Percentiles rank a stretch among this genome's conserved stretches.
phyloP scores from a whole-genome alignment of 768 basidiomycete species.

The Suillus alpinus region DNA sequence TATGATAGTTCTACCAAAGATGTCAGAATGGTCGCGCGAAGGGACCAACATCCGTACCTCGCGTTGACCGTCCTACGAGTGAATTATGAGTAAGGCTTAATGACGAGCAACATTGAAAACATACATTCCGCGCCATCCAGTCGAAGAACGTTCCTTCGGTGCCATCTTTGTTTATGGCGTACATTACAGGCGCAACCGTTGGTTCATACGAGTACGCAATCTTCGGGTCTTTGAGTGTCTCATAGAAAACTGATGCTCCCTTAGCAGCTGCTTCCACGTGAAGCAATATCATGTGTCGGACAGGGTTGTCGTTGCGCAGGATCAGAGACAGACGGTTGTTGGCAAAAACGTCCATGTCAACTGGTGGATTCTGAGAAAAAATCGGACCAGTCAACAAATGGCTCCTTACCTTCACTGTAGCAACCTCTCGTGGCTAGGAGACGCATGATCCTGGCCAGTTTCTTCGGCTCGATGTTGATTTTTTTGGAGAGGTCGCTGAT shows the following conservation, averaged over 20 bases:
- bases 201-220: constrained; percentile 19
- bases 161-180: constrained; percentile 15
- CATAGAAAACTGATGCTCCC: constrained; percentile 22
- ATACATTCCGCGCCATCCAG: constrained; percentile 21
- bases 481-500: constrained; percentile 25
- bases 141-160: constrained; percentile 23
- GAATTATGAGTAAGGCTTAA: background rate
- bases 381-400: background rate
- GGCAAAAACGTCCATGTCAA: constrained; percentile 28
- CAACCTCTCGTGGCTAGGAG: constrained; percentile 27
- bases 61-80: constrained; percentile 15
- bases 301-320: constrained; percentile 23
- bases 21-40: background rate
- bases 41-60: constrained; percentile 12
- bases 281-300: constrained; percentile 16
- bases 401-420: constrained; percentile 28
- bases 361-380: constrained; percentile 13
- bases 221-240: constrained; percentile 24
- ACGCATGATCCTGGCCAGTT: constrained; percentile 30
- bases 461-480: constrained; percentile 19
- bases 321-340: constrained; percentile 35
- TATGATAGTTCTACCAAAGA: constrained; percentile 17
- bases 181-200: constrained; percentile 20
- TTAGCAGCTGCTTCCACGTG: constrained; percentile 17
- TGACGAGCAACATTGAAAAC: background rate